Evolutionary conservation across 129 eudicot genomes (phyloP), one percentile per base, ranked within the genome.

Genomic region (Escallonia herrerae): DNA sequence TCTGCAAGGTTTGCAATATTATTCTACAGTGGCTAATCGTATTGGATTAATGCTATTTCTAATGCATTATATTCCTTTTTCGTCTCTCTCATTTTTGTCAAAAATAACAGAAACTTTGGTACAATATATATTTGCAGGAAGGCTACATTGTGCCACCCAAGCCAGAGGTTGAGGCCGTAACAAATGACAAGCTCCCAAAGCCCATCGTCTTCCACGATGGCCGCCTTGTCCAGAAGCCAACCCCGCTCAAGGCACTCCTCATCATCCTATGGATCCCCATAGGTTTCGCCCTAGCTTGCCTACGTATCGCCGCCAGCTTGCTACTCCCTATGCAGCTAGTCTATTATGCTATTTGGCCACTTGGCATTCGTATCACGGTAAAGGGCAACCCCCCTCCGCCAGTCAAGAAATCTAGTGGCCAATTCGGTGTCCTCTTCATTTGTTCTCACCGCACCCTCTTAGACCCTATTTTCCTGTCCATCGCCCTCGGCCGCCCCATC

Each of bases 181-280:
- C 83, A 51, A 66, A 38, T 22, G 83, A 82, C 68, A 79, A 82
- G 68, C 74, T 86, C 15, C 94, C 83, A 3, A 82, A 83, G 62
- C 87, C 87, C 37, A 58, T 86, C 15, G 73, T 86, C 7, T 86
- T 86, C 77, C 95, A 86, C 13, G 95, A 86, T n/a, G 95, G 95
- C 15, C 82, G 95, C 15, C 74, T 86, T 2, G 95, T 83, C 39
- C 84, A 80, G 54, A 83, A 83, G 72, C 89, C 87, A 3, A 75
- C 80, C 43, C 95, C 89, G 0, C 40, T 86, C 41, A 72, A 69
- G 64, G 81, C 94, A 9, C 65, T 86, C 60, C 72, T 86, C 78
- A 80, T 43, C 52, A 42, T 86, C 46, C 74, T 86, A 5, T 82
- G 94, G 89, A 76, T 80, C 7, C 94, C 94, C 1, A 63, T 82